Evolutionary conservation across 495 filamentous ascomycete genomes (phyloP).

Genomic region (Aspergillus incahuasiensis): DNA sequence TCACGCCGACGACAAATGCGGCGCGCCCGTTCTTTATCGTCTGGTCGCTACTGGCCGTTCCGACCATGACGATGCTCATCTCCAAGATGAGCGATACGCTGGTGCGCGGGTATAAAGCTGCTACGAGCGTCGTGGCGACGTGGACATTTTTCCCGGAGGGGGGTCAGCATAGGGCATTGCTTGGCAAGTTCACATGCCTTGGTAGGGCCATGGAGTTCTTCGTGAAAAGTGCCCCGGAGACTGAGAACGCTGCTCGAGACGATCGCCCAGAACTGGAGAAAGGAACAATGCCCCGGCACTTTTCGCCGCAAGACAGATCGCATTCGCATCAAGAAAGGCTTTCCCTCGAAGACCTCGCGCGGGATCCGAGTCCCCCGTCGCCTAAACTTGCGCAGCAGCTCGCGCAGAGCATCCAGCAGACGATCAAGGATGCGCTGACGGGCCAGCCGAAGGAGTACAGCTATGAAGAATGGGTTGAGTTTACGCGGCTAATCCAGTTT

Average conservation of each 20-base stretch:
- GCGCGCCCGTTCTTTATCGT: conserved; percentile 85
- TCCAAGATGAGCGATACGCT: conserved; percentile 61
- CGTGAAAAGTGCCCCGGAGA: no score
- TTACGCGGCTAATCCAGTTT: conserved; percentile 56
- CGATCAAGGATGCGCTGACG: no score
- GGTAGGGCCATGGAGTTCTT: no score
- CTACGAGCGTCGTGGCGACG: conserved; percentile 49
- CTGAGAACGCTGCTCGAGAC: no score
- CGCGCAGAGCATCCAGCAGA: conserved; percentile 46
- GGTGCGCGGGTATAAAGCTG: conserved; percentile 52
- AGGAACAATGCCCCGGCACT: no score
- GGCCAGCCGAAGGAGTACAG: conserved; percentile 38
- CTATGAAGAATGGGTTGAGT: conserved; percentile 64
- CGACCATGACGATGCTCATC: conserved; percentile 65
- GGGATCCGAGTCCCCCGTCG: conserved; percentile 3
- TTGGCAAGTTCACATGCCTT: no score
- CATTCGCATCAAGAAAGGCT: conserved; percentile 27
- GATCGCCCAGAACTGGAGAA: no score
- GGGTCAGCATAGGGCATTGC: conserved; percentile 48
- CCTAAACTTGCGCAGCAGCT: conserved; percentile 47
- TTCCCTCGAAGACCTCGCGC: conserved; percentile 42
- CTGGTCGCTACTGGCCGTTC: conserved; percentile 66
- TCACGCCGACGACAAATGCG: conserved; percentile 65
- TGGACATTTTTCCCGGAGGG: conserved; percentile 39
- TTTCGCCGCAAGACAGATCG: no score